Evolutionary conservation across 1,284 basidiomycete species (phyloP).

Genomic region (Singerocomus rubriflavus): DNA sequence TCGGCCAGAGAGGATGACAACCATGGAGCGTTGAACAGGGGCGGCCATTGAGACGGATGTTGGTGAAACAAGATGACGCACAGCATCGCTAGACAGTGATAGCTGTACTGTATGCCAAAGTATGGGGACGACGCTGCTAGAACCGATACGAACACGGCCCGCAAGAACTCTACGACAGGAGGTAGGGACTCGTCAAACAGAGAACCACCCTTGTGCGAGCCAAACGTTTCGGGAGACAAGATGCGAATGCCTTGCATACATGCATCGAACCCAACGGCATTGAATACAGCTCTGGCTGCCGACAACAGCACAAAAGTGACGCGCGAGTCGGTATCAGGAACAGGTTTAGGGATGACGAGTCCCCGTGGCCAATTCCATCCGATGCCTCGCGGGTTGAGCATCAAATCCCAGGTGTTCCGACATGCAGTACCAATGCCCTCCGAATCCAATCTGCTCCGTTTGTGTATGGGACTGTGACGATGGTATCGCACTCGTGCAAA

Average conservation of each 20-base stretch:
- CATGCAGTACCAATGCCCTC: slow-evolving; percentile 8
- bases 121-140: slow-evolving; percentile 44
- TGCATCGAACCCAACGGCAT: slow-evolving; percentile 18
- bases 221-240: slow-evolving; percentile 19
- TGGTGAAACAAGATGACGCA: slow-evolving; percentile 38
- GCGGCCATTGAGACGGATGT: slow-evolving; percentile 39
- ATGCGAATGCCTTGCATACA: slow-evolving; percentile 11
- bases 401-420: slow-evolving; percentile 29
- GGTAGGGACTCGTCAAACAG: slow-evolving; percentile 49
- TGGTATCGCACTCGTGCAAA: slow-evolving; percentile 11
- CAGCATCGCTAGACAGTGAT: slow-evolving; percentile 42
- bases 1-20: slow-evolving; percentile 37
- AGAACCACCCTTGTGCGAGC: slow-evolving; percentile 31
- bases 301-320: slow-evolving; percentile 11
- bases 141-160: slow-evolving; percentile 39
- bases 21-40: slow-evolving; percentile 40
- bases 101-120: slow-evolving; percentile 42
- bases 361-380: slow-evolving; percentile 30
- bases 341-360: slow-evolving; percentile 13
- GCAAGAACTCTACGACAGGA: slow-evolving; percentile 39
- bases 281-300: not conserved
- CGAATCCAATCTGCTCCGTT: not conserved
- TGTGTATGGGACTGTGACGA: slow-evolving; percentile 1
- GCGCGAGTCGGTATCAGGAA: slow-evolving; percentile 10
- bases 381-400: slow-evolving; percentile 22